Evolutionary conservation across 2,329 filamentous ascomycete species (phyloP).

Genomic region (Scedosporium dehoogii): DNA sequence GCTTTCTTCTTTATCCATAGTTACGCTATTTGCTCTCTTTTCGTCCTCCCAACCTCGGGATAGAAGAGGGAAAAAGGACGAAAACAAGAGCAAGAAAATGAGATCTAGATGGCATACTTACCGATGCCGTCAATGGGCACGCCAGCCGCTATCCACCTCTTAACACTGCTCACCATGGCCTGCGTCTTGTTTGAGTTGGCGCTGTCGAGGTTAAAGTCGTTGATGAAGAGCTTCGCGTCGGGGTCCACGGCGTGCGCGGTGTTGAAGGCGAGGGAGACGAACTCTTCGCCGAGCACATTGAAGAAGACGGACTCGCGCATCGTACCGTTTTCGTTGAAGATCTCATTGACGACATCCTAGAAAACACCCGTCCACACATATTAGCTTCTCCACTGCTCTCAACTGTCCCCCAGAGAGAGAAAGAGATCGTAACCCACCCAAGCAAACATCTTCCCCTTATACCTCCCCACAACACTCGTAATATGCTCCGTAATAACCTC

Average conservation of each 20-base stretch:
- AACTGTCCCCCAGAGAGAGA: background rate
- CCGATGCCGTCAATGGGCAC: conserved; percentile 56
- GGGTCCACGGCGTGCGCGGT: conserved; percentile 61
- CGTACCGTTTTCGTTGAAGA: conserved; percentile 50
- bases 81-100: background rate
- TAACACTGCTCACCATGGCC: conserved; percentile 48
- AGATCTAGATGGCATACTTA: background rate
- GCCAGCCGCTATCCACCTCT: conserved; percentile 52
- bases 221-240: conserved; percentile 62
- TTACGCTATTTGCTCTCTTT: background rate
- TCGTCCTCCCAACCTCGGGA: background rate
- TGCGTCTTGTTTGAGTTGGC: conserved; percentile 47
- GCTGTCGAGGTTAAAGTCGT: conserved; percentile 61
- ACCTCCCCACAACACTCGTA: conserved; percentile 45
- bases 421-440: conserved; percentile 23
- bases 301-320: conserved; percentile 55
- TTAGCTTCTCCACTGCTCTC: background rate
- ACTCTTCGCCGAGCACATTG: conserved; percentile 58
- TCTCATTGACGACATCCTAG: conserved; percentile 53
- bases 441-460: conserved; percentile 52
- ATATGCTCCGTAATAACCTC: conserved; percentile 51
- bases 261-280: conserved; percentile 59
- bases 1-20: background rate
- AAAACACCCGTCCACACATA: background rate
- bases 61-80: background rate